A percentile compares a stretch with the other conserved stretches of the same genome.
Evolutionary conservation across 2,329 filamentous ascomycete species (phyloP).

Genomic region (Aspergillus piperis): DNA sequence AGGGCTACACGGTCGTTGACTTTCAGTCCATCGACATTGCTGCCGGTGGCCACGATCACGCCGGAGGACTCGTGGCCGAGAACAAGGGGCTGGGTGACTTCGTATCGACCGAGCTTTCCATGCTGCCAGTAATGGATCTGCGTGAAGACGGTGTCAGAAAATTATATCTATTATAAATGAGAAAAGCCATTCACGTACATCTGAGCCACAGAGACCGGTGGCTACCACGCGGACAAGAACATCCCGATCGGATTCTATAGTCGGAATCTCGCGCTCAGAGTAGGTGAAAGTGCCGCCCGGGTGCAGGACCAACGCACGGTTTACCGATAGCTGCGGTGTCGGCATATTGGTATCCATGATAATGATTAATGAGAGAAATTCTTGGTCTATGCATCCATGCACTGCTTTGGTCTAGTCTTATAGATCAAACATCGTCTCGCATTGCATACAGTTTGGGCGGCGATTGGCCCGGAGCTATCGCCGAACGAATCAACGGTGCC

Average conservation of each 20-base stretch:
- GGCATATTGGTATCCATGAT: background rate
- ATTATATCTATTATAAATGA: background rate
- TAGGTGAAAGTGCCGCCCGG: background rate
- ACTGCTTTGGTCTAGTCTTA: background rate
- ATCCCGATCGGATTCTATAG: conserved; percentile 53
- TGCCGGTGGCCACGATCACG: background rate
- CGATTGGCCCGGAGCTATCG: background rate
- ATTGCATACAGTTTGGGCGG: background rate
- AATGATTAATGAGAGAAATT: background rate
- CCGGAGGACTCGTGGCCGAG: background rate
- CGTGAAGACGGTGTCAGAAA: background rate
- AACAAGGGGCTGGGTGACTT: background rate
- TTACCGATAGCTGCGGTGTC: background rate
- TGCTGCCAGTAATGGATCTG: background rate
- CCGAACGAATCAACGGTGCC: background rate
- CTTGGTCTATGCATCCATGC: background rate
- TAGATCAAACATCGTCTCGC: background rate
- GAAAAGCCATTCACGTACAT: conserved; percentile 52
- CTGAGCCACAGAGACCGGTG: conserved; percentile 82
- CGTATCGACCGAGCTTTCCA: background rate
- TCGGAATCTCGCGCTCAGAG: conserved; percentile 15
- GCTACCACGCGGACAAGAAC: conserved; percentile 76
- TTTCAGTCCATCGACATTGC: background rate
- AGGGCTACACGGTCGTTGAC: background rate
- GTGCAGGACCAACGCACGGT: background rate